These are phyloP conservation scores for Corinectria fuckeliana DNA, from an alignment of 2,329 filamentous ascomycete species.

Conservation along the genomic window DNA sequence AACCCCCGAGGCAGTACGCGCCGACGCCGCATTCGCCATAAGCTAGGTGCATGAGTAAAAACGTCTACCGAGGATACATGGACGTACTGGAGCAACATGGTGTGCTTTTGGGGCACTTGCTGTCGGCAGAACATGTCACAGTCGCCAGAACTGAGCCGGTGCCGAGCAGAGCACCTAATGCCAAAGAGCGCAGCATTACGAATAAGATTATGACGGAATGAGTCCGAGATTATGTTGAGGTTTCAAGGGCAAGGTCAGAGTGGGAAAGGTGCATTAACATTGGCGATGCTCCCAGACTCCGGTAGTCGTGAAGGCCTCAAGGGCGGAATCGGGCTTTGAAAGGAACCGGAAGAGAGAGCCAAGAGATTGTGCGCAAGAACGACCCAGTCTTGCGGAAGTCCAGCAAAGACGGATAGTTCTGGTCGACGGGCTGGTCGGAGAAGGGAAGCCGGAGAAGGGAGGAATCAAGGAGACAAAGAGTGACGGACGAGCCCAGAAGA, in stretches of 20 bases:
- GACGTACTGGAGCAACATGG: constrained; percentile 82
- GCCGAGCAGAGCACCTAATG: constrained; percentile 40
- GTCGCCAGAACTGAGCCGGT: constrained; percentile 44
- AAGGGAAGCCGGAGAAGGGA: not conserved
- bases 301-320: not conserved
- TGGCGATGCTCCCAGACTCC: not conserved
- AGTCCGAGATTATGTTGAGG: not conserved
- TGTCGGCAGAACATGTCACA: constrained; percentile 31
- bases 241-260: not conserved
- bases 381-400: not conserved
- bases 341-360: too few species aligned
- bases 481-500: not conserved
- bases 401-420: not conserved
- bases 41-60: constrained; percentile 58
- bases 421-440: not conserved
- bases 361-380: too few species aligned
- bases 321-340: too few species aligned
- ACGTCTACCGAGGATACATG: not conserved
- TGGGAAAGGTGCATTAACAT: not conserved
- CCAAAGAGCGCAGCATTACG: constrained; percentile 44
- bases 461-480: not conserved
- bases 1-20: constrained; percentile 94
- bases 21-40: constrained; percentile 93
- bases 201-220: constrained; percentile 10
- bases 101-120: constrained; percentile 72